Conservation (phyloP, 208 protist species). For the Leishmania braziliensis region DNA sequence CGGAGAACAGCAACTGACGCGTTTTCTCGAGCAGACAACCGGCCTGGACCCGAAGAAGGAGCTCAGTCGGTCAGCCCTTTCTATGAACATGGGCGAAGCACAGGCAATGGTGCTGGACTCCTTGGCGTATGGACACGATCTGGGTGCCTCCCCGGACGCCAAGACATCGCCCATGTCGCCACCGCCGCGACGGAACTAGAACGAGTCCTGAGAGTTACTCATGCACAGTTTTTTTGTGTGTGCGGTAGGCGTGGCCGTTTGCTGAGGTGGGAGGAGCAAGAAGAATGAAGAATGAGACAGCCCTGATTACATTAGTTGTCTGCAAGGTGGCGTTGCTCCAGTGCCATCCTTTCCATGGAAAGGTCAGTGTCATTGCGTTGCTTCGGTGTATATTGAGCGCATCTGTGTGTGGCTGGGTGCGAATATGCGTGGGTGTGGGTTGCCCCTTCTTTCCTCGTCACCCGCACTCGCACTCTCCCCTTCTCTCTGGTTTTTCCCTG, state of each 20-base stretch:
- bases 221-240: background rate
- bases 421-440: background rate
- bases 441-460: background rate
- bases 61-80: slow-evolving; percentile 21
- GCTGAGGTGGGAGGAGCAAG: background rate
- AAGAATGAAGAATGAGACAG: background rate
- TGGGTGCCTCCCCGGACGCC: slow-evolving; percentile 28
- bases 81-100: slow-evolving; percentile 50
- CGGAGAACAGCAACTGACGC: slow-evolving; percentile 41
- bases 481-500: background rate
- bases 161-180: slow-evolving; percentile 11
- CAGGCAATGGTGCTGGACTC: slow-evolving; percentile 53
- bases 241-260: background rate
- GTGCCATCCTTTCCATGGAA: background rate
- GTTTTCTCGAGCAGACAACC: slow-evolving; percentile 69
- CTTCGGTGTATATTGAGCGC: background rate
- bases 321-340: background rate
- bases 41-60: slow-evolving; percentile 45
- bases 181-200: slow-evolving; percentile 18
- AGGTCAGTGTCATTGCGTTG: background rate
- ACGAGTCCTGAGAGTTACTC: background rate
- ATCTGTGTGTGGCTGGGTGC: background rate
- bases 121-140: slow-evolving; percentile 20
- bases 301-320: background rate
- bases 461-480: background rate